These are phyloP conservation scores for Amaranthus hypochondriacus DNA, from an alignment of 148 eudicot genomes.

Conservation along the genomic window DNA sequence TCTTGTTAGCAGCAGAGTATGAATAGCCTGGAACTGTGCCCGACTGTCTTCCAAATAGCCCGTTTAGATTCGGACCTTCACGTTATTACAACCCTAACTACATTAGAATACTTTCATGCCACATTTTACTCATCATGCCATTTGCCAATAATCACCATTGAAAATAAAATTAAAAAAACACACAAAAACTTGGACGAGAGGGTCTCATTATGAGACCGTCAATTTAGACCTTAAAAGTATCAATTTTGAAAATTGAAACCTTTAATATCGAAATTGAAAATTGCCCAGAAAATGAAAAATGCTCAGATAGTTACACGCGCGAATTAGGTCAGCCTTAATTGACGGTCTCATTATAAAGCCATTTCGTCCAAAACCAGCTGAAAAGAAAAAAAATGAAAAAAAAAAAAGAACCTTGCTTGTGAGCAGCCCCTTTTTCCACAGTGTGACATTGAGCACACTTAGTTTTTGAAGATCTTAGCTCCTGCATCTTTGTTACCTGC, in stretches of 20 bases:
- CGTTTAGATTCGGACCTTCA: constrained; percentile 79
- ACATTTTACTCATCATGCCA: too few relatives aligned
- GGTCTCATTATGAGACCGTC: too few relatives aligned
- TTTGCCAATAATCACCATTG: background rate
- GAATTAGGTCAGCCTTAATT: too few relatives aligned
- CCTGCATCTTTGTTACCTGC: constrained; percentile 17
- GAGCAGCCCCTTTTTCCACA: constrained; percentile 27
- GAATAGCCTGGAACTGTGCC: constrained; percentile 79
- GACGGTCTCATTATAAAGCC: background rate
- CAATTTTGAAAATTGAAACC: too few relatives aligned
- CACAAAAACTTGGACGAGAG: too few relatives aligned
- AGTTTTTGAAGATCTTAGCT: constrained; percentile 27
- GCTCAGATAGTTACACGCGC: too few relatives aligned
- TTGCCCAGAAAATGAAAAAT: too few relatives aligned
- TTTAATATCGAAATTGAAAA: too few relatives aligned
- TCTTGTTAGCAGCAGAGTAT: constrained; percentile 77
- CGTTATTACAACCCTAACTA: background rate
- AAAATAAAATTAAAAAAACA: background rate
- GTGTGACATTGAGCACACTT: constrained; percentile 34
- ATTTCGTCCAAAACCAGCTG: background rate
- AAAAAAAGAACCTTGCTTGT: constrained; percentile 25
- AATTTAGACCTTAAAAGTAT: too few relatives aligned
- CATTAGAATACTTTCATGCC: background rate
- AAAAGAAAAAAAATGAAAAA: background rate
- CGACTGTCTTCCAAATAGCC: constrained; percentile 77